A percentile compares a stretch with the other conserved stretches of the same genome.
phyloP scores from a whole-genome alignment of 768 basidiomycete genomes.

The Auricularia sp. region DNA sequence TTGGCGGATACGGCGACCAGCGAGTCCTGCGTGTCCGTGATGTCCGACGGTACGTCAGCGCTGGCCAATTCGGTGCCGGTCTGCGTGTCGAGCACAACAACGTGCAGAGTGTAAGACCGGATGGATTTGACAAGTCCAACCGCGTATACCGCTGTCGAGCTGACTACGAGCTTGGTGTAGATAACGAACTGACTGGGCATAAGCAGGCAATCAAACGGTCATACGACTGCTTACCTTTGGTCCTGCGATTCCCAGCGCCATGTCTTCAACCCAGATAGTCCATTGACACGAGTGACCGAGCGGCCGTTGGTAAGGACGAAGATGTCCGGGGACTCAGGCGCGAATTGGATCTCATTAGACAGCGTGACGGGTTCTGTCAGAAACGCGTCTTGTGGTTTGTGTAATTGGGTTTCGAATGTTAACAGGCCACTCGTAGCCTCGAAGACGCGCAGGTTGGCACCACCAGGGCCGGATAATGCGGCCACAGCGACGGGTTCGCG shows the following conservation, averaged over 20 bases:
- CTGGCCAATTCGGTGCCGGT: conserved; percentile 43
- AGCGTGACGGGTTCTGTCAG: conserved; percentile 42
- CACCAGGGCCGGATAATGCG: conserved; percentile 66
- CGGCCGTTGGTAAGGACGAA: conserved; percentile 54
- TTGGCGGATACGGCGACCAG: conserved; percentile 25
- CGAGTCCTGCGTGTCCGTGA: conserved; percentile 26
- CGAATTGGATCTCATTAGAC: conserved; percentile 43
- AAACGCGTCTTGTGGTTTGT: conserved; percentile 32
- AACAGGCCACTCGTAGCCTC: conserved; percentile 54
- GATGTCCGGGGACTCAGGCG: conserved; percentile 24
- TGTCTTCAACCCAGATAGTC: conserved; percentile 37
- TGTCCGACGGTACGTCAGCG: conserved; percentile 43
- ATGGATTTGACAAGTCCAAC: conserved; percentile 43
- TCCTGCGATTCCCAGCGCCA: conserved; percentile 73
- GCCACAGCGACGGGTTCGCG: conserved; percentile 40
- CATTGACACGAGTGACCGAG: conserved; percentile 41
- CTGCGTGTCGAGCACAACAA: conserved; percentile 46
- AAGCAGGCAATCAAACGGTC: too few relatives aligned
- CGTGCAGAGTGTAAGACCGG: conserved; percentile 52
- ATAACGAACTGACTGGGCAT: conserved; percentile 39
- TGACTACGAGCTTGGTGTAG: conserved; percentile 50
- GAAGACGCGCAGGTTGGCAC: conserved; percentile 57
- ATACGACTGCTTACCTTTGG: conserved; percentile 29
- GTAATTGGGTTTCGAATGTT: conserved; percentile 53
- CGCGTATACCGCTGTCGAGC: conserved; percentile 43